These are phyloP conservation scores for Amphibolis antarctica DNA, from an alignment of 106 monocot genomes.

Conservation along the genomic window DNA sequence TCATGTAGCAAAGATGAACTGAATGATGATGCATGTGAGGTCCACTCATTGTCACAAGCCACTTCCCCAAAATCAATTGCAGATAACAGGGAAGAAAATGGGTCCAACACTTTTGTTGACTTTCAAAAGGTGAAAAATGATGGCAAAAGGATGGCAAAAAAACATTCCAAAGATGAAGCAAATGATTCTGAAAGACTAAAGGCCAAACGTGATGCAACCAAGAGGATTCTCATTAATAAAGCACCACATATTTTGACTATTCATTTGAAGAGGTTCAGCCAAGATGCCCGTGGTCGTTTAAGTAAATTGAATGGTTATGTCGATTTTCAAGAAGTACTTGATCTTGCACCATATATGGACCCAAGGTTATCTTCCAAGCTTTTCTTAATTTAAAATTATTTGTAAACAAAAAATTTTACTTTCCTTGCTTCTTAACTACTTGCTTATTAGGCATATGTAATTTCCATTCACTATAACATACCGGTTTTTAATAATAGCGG, in stretches of 20 bases:
- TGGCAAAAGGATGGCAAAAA: not conserved
- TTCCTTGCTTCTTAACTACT: no score
- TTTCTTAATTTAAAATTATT: not conserved
- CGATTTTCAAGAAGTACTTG: slow-evolving; percentile 60
- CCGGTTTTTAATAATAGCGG: no score
- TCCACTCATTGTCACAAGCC: slow-evolving; percentile 2
- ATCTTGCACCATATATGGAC: slow-evolving; percentile 56
- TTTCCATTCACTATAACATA: no score
- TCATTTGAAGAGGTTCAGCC: slow-evolving; percentile 81
- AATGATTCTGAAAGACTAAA: slow-evolving; percentile 20
- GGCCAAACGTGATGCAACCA: slow-evolving; percentile 71
- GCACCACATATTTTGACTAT: slow-evolving; percentile 58
- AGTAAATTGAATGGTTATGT: slow-evolving; percentile 75
- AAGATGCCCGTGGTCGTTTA: slow-evolving; percentile 71
- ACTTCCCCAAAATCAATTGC: slow-evolving; percentile 3
- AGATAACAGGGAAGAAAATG: slow-evolving; percentile 9
- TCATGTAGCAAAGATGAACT: slow-evolving; percentile 24
- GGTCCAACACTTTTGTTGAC: not conserved
- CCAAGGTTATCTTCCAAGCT: slow-evolving; percentile 39
- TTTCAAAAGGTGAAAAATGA: slow-evolving; percentile 7
- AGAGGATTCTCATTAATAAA: slow-evolving; percentile 47
- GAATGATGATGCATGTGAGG: slow-evolving; percentile 7
- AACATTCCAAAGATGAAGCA: slow-evolving; percentile 11
- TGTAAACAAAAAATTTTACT: not conserved
- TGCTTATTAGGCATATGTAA: no score